phyloP scores from a whole-genome alignment of 345 rosid species.

The Pistacia atlantica region DNA sequence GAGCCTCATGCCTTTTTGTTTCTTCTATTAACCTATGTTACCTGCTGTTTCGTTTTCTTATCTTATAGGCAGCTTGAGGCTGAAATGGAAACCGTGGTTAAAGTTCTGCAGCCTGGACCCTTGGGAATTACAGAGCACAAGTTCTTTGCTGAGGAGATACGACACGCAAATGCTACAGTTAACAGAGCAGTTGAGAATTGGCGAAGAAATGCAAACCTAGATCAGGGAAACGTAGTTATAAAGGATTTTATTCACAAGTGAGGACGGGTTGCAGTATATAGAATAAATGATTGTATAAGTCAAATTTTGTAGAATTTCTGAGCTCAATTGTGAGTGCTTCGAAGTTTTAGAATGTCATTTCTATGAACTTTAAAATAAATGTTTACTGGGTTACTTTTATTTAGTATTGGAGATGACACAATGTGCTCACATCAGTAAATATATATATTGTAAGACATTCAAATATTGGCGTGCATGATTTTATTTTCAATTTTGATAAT shows the following conservation, averaged over 20 bases:
- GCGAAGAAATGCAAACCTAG: conserved; percentile 53
- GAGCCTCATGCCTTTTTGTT: not conserved
- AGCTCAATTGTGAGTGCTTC: not conserved
- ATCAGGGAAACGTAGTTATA: conserved; percentile 47
- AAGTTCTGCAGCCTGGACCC: conserved; percentile 89
- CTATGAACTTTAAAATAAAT: conserved; percentile 6
- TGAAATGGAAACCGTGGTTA: conserved; percentile 83
- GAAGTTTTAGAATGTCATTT: not conserved
- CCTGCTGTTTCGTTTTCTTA: not conserved
- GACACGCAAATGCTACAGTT: conserved; percentile 62
- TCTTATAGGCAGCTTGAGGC: conserved; percentile 68
- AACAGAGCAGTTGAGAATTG: conserved; percentile 67
- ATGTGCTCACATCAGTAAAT: not conserved
- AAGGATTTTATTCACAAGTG: conserved; percentile 55
- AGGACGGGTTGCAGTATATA: conserved; percentile 13
- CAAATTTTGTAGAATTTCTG: not conserved
- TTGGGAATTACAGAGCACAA: conserved; percentile 84
- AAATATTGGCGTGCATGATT: not conserved
- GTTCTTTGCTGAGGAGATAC: conserved; percentile 70
- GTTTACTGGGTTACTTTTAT: not conserved
- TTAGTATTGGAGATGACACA: not conserved
- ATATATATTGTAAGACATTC: not conserved
- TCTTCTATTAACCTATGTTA: not conserved
- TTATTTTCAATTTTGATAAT: not conserved
- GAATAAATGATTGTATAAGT: not conserved